phyloP scores from a whole-genome alignment of 805 yeast species.

The Saturnispora bothae region DNA sequence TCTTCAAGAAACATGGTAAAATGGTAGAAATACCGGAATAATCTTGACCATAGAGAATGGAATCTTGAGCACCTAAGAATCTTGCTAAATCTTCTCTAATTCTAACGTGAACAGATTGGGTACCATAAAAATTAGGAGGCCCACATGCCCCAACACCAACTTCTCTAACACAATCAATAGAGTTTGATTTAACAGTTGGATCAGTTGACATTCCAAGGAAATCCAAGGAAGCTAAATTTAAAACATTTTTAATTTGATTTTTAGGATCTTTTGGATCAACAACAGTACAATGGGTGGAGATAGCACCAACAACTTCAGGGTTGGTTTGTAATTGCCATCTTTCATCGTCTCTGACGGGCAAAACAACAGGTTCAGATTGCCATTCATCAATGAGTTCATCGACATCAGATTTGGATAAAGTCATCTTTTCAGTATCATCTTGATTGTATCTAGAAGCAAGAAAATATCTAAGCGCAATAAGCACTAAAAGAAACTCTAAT shows the following conservation, averaged over 20 bases:
- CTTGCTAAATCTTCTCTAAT: constrained; percentile 65
- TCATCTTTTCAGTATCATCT: constrained; percentile 60
- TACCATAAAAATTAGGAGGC: constrained; percentile 95
- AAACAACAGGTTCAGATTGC: constrained; percentile 80
- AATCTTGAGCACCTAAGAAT: constrained; percentile 66
- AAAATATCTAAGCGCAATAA: constrained; percentile 80
- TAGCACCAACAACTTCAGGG: constrained; percentile 53
- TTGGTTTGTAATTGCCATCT: constrained; percentile 51
- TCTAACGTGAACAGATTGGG: constrained; percentile 80
- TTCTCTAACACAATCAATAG: constrained; percentile 45
- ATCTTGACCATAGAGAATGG: constrained; percentile 89
- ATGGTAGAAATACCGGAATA: constrained; percentile 79
- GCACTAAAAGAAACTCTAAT: constrained; percentile 62
- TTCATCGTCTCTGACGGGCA: constrained; percentile 40
- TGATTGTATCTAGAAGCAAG: constrained; percentile 66
- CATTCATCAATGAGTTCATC: constrained; percentile 83
- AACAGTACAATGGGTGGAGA: constrained; percentile 26
- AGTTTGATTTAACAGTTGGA: constrained; percentile 37
- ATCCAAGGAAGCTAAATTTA: constrained; percentile 66
- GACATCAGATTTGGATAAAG: constrained; percentile 50
- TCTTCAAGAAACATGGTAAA: constrained; percentile 84
- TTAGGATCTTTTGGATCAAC: constrained; percentile 21
- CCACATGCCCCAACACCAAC: constrained; percentile 98
- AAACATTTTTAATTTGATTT: constrained; percentile 26
- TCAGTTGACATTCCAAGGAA: constrained; percentile 52